phyloP scores from a whole-genome alignment of 345 rosid genomes.

The Adansonia digitata region DNA sequence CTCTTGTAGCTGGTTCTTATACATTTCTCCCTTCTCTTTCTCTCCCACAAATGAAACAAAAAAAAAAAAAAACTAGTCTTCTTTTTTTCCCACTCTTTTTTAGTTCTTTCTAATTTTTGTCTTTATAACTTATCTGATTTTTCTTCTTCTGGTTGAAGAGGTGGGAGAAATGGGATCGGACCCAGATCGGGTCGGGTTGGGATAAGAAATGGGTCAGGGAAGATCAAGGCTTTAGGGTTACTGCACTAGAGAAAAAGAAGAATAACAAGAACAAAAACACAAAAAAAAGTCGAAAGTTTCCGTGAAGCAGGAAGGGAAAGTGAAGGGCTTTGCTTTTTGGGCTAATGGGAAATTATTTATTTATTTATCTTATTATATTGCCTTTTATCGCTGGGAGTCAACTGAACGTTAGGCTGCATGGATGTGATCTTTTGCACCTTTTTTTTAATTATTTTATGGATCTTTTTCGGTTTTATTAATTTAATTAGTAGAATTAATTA shows the following conservation, averaged over 20 bases:
- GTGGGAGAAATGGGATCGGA: slow-evolving; percentile 14
- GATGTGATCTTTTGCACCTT: slow-evolving; percentile 28
- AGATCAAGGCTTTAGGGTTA: slow-evolving; percentile 39
- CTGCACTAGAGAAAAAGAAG: slow-evolving; percentile 15
- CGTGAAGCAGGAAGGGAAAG: not conserved
- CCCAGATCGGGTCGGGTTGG: slow-evolving; percentile 22
- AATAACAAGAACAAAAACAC: not conserved
- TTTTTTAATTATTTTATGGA: not conserved
- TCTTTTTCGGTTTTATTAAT: not conserved
- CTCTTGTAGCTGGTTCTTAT: slow-evolving; percentile 99
- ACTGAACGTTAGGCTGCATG: slow-evolving; percentile 78
- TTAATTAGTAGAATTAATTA: not conserved
- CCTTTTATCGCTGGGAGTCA: slow-evolving; percentile 39
- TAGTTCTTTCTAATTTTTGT: not conserved
- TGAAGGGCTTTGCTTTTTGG: slow-evolving; percentile 21
- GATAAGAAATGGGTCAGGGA: slow-evolving; percentile 20
- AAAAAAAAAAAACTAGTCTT: not conserved
- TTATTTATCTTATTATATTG: not conserved
- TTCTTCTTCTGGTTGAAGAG: not conserved
- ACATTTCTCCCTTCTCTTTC: slow-evolving; percentile 45
- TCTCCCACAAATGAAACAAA: not conserved
- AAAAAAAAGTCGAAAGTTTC: not conserved
- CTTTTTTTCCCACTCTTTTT: not conserved
- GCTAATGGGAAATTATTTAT: slow-evolving; percentile 18
- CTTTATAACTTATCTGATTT: not conserved